Base-by-base conservation (phyloP, 2,329 filamentous ascomycete genomes). In the Trichoderma harzianum region DNA sequence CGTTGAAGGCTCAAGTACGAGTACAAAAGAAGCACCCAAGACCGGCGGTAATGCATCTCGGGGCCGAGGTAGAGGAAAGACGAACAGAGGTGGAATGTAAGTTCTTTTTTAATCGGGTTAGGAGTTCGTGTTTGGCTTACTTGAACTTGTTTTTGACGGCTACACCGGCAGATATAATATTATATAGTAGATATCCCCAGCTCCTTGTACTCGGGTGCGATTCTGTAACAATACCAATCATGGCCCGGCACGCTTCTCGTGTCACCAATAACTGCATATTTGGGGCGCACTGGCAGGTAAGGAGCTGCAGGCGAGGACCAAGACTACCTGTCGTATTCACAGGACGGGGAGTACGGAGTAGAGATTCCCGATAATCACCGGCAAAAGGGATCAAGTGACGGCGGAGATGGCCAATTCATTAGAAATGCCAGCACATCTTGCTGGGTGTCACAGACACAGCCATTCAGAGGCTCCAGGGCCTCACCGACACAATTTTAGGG, bases 1-100 rank as follows among this genome's bases (percentile, higher is more conserved):
- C 55, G 72, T 69, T 39, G 75, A 74, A 28, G 73, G 69, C 53
- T 36, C 71, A 7, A 73, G 67, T 58, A 36, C 71, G 16, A 73
- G 69, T 60, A 28, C 71, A 14, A 76, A 71, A 34, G 72, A 63
- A 47, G 63, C 26, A 34, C 14, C 55, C 14, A 67, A 39, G 57
- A 57, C 53, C 21, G 62, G 64, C 39, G 70, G 69, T 10, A 62
- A 60, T 53, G n/a, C 72, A 30, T 39, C 73, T 47, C 65, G 74
- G 28, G 61, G 72, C n/a, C 74, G 60, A 57, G 68, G 67, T 18
- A 74, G 55, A 55, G 72, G 67, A 30, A 74, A 64, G 21, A 28
- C 64, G 14, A 62, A 30, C 47, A 70, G 63, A 51, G 61, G 55
- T 7, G 69, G 72, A 58, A 21, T 30, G 43, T 72, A 43, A 53